Conservation (phyloP, 495 filamentous ascomycete species). For the Neurospora hispaniola region DNA sequence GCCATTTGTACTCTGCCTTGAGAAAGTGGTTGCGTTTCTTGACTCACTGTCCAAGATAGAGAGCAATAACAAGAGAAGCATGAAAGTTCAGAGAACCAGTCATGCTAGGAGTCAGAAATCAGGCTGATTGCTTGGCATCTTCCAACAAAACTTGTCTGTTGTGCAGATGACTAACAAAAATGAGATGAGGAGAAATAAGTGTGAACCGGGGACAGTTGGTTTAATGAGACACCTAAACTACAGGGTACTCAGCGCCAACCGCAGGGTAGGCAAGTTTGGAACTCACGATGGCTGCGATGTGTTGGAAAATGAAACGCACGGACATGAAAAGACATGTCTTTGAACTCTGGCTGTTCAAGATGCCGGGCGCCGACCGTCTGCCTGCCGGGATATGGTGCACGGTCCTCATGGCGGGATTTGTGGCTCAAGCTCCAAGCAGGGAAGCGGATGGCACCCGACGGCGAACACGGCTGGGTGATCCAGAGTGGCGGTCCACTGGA, state of each 20-base stretch:
- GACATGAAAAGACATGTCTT: neutral
- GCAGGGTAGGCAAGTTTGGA: neutral
- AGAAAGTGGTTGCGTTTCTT: neutral
- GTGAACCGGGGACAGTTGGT: too few relatives aligned
- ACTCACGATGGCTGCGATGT: neutral
- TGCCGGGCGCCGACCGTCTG: neutral
- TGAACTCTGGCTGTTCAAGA: neutral
- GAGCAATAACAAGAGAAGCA: neutral
- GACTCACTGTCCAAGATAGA: neutral
- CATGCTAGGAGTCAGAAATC: neutral
- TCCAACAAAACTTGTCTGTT: neutral
- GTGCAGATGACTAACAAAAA: neutral
- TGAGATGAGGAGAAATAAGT: neutral
- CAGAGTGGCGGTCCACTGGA: neutral
- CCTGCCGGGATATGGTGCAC: neutral
- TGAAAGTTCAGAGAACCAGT: neutral
- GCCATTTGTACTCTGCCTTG: neutral
- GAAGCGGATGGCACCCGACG: too few relatives aligned
- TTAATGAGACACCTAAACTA: neutral
- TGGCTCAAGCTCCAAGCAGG: too few relatives aligned
- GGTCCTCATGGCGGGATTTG: too few relatives aligned
- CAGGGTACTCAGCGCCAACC: neutral
- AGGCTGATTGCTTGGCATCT: neutral
- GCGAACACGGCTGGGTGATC: neutral
- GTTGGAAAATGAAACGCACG: neutral